Evolutionary conservation across 768 basidiomycete species (phyloP), one percentile per base, ranked within the genome.

Genomic region (Russula olivacea): DNA sequence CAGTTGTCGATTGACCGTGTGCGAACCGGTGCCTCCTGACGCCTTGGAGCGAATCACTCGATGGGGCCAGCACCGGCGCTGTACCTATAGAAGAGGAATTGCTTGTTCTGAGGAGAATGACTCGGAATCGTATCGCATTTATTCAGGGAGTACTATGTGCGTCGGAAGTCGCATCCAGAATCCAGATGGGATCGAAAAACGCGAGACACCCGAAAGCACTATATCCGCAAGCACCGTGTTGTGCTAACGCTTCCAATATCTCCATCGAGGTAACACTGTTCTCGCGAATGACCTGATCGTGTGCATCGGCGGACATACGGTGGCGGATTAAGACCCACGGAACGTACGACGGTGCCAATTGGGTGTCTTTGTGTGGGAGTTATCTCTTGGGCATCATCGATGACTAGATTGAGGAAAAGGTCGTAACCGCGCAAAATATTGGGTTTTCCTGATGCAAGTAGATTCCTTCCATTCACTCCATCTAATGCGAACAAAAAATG

Each of bases 261-360:
- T 98, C 95, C 89, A 97, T 95, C 61, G 91, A 93, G 58, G 93
- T 93, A 50, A 98, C 93, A 63, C 91, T 95, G 78, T 96, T 98
- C 54, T 96, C 95, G 47, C 95, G 90, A 70, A 98, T 91, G 68
- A 98, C 93, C 95, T 98, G 74, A 11, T 23, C 47, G 9, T 14
- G 34, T n/a, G 25, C 6, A 51, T 47, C 10, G 54, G 38, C 61
- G 28, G 48, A 63, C 45, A 58, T 60, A 66, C 21, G 51, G 12
- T 52, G 43, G 43, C 38, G 8, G 45, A 41, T 57, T 36, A n/a
- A 56, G 28, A 53, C 25, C 0, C 12, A 58, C 36, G 19, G 2
- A 14, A 81, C 92, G 70, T 73, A 98, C 96, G 56, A 97, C 89
- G 56, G 92, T 95, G 28, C 95, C 95, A 69, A 94, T 88, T 28